Percentiles rank a stretch among this genome's conserved stretches.
phyloP scores from a whole-genome alignment of 2,329 filamentous ascomycete species.

The Dryadomyces quercivorus region DNA sequence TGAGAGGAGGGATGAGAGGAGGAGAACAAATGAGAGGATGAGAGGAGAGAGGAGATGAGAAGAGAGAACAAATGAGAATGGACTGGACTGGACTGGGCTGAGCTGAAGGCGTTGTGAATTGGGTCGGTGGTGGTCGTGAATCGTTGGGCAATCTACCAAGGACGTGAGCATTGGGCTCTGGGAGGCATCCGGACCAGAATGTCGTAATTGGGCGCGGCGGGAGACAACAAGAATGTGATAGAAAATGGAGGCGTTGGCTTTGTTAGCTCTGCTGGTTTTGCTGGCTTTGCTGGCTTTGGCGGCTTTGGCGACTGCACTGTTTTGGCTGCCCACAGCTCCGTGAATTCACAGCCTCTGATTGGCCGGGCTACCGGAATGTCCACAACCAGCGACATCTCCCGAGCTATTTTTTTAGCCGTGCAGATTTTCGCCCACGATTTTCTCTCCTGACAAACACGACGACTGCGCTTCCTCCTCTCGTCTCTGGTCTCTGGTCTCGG shows the following conservation, averaged over 20 bases:
- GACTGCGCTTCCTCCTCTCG: neutral
- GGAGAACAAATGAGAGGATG: no score
- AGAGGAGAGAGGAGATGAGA: no score
- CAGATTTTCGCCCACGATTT: conserved; percentile 3
- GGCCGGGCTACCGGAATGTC: conserved; percentile 12
- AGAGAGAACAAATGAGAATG: no score
- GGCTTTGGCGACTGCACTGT: neutral
- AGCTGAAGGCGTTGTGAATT: no score
- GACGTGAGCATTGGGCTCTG: neutral
- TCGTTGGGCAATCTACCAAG: no score
- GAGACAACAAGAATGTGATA: no score
- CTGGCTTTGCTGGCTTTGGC: neutral
- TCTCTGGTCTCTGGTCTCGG: neutral
- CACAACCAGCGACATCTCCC: conserved; percentile 19
- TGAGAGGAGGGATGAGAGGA: neutral
- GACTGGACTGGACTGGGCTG: no score
- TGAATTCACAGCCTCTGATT: conserved; percentile 12
- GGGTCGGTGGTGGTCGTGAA: no score
- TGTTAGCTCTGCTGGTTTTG: neutral
- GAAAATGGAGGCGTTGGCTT: no score
- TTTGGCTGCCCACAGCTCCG: conserved; percentile 2
- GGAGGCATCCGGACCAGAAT: no score
- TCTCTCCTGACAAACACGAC: neutral
- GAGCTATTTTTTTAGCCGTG: conserved; percentile 17
- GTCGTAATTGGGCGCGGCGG: no score